Evolutionary conservation across 768 basidiomycete genomes (phyloP), one percentile per base, ranked within the genome.

Genomic region (Russula emetica): DNA sequence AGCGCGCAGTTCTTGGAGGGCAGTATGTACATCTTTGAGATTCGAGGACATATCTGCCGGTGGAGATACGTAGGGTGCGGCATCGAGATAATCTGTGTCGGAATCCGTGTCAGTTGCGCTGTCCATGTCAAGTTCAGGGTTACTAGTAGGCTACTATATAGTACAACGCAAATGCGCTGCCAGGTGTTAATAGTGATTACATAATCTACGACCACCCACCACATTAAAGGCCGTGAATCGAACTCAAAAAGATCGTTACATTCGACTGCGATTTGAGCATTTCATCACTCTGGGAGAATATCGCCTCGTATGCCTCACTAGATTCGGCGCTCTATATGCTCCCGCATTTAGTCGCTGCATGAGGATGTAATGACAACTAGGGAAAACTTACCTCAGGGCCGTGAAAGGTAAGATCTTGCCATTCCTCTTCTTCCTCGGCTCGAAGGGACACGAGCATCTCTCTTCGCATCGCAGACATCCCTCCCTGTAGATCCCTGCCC

Each of bases 391-490:
- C 91, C 76, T 83, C 80, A 44, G 78, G 79, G 67, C 85, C 85
- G 69, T 77, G 84, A 72, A 85, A 92, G 55, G 85, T 79, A 26
- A 90, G 76, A 52, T 83, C 77, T 69, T 85, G 76, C 91, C 91
- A 94, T 58, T 74, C 75, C 70, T 91, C 91, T 58, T 92, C 90
- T 69, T 91, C 88, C 71, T 93, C 91, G 3, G 77, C 76, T 32
- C 88, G 82, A 44, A 92, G 84, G n/a, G 81, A 77, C 54, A 82
- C 79, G 26, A 94, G 73, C 82, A 94, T 90, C 67, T 94, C 91
- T 69, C 89, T 80, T 55, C 91, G 79, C 11, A 84, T 83, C 7
- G 80, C 72, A 51, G 91, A 89, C 58, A 92, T 74, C 0, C 88
- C 86, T 11, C 88, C 87, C 69, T 82, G 82, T 38, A 80, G 70